Evolutionary conservation across 345 rosid species (phyloP).

Genomic region (Dovyalis caffra): DNA sequence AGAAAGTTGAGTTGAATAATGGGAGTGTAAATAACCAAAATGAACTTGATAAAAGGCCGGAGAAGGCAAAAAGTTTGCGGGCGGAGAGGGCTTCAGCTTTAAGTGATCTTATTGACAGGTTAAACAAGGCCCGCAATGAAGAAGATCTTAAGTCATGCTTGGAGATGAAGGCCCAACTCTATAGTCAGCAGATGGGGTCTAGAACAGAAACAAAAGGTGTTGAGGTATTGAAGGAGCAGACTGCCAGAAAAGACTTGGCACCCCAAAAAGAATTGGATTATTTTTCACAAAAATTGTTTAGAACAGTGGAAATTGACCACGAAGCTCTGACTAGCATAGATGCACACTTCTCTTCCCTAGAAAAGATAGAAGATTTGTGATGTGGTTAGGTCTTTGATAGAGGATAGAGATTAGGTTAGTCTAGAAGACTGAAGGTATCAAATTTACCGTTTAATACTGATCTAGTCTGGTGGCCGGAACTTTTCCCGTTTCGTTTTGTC

Average conservation of each 20-base stretch:
- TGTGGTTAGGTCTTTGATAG: background rate
- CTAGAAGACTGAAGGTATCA: background rate
- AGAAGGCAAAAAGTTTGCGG: constrained; percentile 33
- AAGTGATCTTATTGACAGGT: constrained; percentile 60
- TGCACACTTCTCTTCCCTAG: constrained; percentile 49
- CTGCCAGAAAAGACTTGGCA: constrained; percentile 19
- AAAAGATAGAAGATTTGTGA: constrained; percentile 51
- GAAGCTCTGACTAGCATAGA: constrained; percentile 45
- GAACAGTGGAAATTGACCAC: constrained; percentile 51
- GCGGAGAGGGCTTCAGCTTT: constrained; percentile 51
- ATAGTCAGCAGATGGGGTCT: constrained; percentile 11
- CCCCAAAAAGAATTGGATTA: constrained; percentile 24
- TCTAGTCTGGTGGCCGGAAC: background rate
- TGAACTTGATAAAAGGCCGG: constrained; percentile 31
- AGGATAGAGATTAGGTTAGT: background rate
- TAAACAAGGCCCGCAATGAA: constrained; percentile 74
- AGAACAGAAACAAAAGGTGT: constrained; percentile 22
- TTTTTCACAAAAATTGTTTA: constrained; percentile 37
- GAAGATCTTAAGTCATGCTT: constrained; percentile 74
- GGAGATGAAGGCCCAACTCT: constrained; percentile 59
- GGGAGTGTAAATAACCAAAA: constrained; percentile 20
- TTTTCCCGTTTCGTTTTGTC: background rate
- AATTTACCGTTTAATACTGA: background rate
- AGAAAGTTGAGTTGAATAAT: constrained; percentile 21
- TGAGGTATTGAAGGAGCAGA: constrained; percentile 20